These are phyloP conservation scores for Diplotaxis tenuifolia DNA, from an alignment of 345 rosid species.

Conservation along the genomic window DNA sequence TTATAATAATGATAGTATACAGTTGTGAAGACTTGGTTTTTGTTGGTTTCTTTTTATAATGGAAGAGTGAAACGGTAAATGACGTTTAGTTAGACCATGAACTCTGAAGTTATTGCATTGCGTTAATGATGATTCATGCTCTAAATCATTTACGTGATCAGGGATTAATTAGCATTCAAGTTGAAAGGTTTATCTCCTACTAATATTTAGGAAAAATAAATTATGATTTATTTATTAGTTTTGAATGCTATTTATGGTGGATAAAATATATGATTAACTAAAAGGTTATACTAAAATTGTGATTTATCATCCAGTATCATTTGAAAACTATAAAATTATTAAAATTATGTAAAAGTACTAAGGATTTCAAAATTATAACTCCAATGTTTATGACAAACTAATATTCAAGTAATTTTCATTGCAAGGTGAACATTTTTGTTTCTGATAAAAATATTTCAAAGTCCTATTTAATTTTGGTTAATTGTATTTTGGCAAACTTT, in stretches of 20 bases:
- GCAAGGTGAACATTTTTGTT: neutral
- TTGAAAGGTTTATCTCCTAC: conserved; percentile 16
- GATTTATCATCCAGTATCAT: neutral
- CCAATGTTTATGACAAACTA: neutral
- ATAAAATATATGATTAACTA: neutral
- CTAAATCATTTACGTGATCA: conserved; percentile 7
- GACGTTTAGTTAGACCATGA: neutral
- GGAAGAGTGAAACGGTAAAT: conserved; percentile 11
- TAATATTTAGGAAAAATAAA: neutral
- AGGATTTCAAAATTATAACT: neutral
- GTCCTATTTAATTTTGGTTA: neutral
- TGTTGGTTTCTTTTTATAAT: conserved; percentile 19
- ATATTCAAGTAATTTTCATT: neutral
- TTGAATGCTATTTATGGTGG: neutral
- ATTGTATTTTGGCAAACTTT: neutral
- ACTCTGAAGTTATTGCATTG: conserved; percentile 23
- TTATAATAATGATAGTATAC: neutral
- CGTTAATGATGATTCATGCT: conserved; percentile 17
- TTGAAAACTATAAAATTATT: neutral
- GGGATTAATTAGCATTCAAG: conserved; percentile 7
- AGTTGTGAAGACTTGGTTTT: neutral
- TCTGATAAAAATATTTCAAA: neutral
- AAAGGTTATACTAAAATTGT: neutral
- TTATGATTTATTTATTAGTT: too few relatives aligned
- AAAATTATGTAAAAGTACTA: neutral